Percentiles rank a stretch among this genome's conserved stretches.
phyloP scores from a whole-genome alignment of 208 protist genomes.

The Leishmania aethiopica region DNA sequence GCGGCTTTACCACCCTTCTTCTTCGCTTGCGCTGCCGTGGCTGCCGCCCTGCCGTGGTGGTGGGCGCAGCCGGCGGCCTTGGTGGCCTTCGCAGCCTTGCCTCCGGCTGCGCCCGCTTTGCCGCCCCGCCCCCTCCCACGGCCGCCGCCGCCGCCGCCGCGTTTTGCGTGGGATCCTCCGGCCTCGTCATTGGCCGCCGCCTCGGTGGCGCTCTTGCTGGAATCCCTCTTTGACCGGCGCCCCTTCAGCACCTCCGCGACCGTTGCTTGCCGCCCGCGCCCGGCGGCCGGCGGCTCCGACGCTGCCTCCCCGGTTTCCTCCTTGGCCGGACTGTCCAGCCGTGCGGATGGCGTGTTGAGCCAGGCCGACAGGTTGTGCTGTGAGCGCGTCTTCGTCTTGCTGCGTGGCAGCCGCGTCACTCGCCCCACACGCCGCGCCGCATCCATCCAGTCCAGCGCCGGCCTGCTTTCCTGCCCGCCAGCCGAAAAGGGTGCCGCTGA shows the following conservation, averaged over 20 bases:
- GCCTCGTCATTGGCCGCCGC: neutral
- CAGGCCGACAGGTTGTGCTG: slow-evolving; percentile 77
- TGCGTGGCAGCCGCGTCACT: slow-evolving; percentile 47
- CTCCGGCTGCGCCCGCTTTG: slow-evolving; percentile 1
- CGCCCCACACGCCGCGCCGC: slow-evolving; percentile 55
- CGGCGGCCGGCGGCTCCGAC: neutral
- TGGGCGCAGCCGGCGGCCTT: slow-evolving; percentile 7
- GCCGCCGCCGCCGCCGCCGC: neutral
- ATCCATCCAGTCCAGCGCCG: slow-evolving; percentile 60
- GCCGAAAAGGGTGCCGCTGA: neutral
- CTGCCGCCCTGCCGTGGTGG: neutral
- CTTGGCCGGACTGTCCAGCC: slow-evolving; percentile 12
- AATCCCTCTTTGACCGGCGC: slow-evolving; percentile 22
- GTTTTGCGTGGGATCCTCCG: slow-evolving; percentile 5
- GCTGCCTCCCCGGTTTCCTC: slow-evolving; percentile 3
- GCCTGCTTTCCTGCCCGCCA: neutral
- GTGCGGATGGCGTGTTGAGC: slow-evolving; percentile 63
- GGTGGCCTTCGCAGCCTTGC: slow-evolving; percentile 10
- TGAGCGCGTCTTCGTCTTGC: slow-evolving; percentile 45
- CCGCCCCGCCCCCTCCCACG: neutral
- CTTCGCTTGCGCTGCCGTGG: neutral
- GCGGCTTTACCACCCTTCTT: slow-evolving; percentile 19
- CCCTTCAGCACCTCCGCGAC: slow-evolving; percentile 22
- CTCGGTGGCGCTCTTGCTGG: slow-evolving; percentile 15
- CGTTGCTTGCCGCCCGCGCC: slow-evolving; percentile 26